These are phyloP conservation scores for Rhytidiadelphus loreus DNA, from an alignment of 225 moss, liverwort and hornwort species.

Conservation along the genomic window DNA sequence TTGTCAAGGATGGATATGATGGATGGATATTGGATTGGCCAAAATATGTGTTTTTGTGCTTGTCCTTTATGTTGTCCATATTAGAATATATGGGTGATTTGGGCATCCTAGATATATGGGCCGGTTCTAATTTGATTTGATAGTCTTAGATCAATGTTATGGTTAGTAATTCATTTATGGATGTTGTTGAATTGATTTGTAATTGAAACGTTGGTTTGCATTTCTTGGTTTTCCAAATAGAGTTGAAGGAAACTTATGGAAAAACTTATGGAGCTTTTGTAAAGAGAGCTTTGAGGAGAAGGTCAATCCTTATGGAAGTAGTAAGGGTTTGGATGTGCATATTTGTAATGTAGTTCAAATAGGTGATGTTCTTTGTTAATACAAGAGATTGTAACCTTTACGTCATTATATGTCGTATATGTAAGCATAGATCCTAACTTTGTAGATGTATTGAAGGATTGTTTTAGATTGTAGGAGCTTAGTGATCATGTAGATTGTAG, in stretches of 20 bases:
- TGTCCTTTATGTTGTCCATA: not conserved
- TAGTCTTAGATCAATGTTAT: not conserved
- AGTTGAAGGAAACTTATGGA: not conserved
- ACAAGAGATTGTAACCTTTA: rapidly evolving
- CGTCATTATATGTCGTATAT: not conserved
- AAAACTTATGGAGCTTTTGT: not conserved
- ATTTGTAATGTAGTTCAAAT: not conserved
- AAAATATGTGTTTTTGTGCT: not conserved
- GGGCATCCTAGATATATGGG: rapidly evolving
- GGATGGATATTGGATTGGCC: not conserved
- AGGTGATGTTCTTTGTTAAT: not conserved
- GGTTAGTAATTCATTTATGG: not conserved
- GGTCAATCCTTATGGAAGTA: not conserved
- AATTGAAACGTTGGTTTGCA: not conserved
- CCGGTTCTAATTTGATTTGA: not conserved
- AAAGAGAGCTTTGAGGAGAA: rapidly evolving
- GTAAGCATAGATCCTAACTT: not conserved
- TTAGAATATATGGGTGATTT: not conserved
- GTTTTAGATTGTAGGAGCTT: not conserved
- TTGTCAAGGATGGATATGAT: not conserved
- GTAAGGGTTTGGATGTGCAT: not conserved
- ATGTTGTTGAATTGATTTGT: not conserved
- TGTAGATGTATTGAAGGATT: not conserved
- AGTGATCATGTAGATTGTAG: rapidly evolving
- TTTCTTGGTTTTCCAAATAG: not conserved